Conservation (phyloP, 108 stramenopile species). For the Craspedostauros australis region DNA sequence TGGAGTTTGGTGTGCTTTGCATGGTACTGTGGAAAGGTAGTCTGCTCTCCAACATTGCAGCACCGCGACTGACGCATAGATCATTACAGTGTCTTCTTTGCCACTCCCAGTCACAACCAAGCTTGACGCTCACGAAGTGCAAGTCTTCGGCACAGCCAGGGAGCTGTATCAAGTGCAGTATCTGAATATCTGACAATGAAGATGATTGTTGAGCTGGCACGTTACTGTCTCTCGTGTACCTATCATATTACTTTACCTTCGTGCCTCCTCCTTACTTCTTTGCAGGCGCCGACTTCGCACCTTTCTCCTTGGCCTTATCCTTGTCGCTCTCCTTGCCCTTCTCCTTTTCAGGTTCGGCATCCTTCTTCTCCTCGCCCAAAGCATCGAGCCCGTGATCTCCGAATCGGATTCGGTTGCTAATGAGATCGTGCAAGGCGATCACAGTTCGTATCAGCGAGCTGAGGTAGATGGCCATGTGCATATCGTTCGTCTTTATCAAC, state of each 20-base stretch:
- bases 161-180: too few species aligned
- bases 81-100: too few species aligned
- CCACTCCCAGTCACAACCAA: too few species aligned
- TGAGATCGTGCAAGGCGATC: constrained; percentile 94
- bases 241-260: not conserved
- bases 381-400: constrained; percentile 36
- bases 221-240: not conserved
- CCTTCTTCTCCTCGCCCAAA: constrained; percentile 35
- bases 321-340: constrained; percentile 34
- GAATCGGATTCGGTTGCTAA: constrained; percentile 93
- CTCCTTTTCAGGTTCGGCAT: constrained; percentile 33
- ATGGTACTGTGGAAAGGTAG: too few species aligned
- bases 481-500: constrained; percentile 97
- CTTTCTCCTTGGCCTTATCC: constrained; percentile 17
- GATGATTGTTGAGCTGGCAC: too few species aligned
- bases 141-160: too few species aligned
- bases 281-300: not conserved
- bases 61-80: too few species aligned
- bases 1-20: too few species aligned
- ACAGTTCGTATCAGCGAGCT: constrained; percentile 88
- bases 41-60: too few species aligned
- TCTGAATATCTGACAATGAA: too few species aligned
- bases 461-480: constrained; percentile 93
- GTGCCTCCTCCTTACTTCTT: constrained; percentile 10
- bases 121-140: too few species aligned